Base-by-base conservation (phyloP, 2,329 filamentous ascomycete genomes). In the Sporothrix luriei region DNA sequence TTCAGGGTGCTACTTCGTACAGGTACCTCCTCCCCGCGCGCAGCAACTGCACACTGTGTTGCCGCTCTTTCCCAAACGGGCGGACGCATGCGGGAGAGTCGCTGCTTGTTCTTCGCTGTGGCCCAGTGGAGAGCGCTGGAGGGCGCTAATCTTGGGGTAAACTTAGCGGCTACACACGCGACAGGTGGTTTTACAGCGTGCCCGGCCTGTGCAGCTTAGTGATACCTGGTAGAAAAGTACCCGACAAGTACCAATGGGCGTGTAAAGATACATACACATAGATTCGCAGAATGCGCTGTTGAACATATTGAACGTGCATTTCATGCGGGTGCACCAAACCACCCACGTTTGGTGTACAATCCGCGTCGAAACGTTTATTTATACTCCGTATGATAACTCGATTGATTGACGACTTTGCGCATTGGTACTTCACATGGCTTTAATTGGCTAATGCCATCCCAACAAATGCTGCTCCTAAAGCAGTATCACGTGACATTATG, bases 21-120 rank as follows among this genome's bases (percentile, higher is more conserved):
- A 43, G 13, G 11, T 43, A 48, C 43, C 43, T 48, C 33, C 33
- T 33, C 14, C 33, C 33, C 33, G 14, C 33, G 19, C 55, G 55
- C 55, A 61, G 40, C 43, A 61, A 61, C 33, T 55, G 33, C 55
- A 61, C 57, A 62, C 57, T 62, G 57, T 62, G 57, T 38, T 46
- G 57, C 57, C 55, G 55, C 55, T 61, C 33, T 61, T 61, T 61
- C 55, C 55, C 55, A 61, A 61, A 43, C 55, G 24, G 55, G 55
- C 33, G 55, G 54, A 10, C 43, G 55, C 55, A 61, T 43, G 57
- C 57, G 46, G 57, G 55, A 61, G 55, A 61, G 55, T 61, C 55
- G n/a, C 9, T n/a, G 38, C 46, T 16, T 62, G 38, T 33, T 40
- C 33, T 13, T n/a, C 33, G 55, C 38, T 43, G 33, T 55, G 55